A percentile compares a stretch with the other conserved stretches of the same genome.
Conservation (phyloP, 495 filamentous ascomycete species). For the Evernia prunastri region DNA sequence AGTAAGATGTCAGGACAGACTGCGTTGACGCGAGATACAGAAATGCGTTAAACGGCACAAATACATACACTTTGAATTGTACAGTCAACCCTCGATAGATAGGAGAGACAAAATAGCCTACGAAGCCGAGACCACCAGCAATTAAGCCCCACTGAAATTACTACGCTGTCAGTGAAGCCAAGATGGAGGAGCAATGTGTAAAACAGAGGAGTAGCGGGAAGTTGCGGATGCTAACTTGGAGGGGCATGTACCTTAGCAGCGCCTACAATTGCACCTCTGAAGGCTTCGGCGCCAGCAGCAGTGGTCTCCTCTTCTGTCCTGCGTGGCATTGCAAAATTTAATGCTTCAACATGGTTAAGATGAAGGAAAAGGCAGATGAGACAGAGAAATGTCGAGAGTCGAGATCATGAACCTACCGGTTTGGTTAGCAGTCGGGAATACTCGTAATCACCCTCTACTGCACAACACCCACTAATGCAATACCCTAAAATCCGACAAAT, state of each 20-base stretch:
- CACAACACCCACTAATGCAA: too few relatives aligned
- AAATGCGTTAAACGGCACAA: not conserved
- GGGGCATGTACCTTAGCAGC: conserved; percentile 46
- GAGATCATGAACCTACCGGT: too few relatives aligned
- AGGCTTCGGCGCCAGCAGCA: conserved; percentile 56
- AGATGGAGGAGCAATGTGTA: not conserved
- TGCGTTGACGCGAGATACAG: not conserved
- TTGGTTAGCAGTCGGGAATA: not conserved
- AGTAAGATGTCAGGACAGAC: conserved; percentile 9
- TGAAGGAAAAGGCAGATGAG: not conserved
- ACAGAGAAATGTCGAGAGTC: not conserved
- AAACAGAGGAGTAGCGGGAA: not conserved
- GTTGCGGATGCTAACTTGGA: not conserved
- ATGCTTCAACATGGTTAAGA: not conserved
- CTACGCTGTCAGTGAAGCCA: conserved; percentile 8
- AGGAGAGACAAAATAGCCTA: conserved; percentile 56
- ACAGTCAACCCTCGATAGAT: conserved; percentile 76
- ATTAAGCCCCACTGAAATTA: conserved; percentile 52
- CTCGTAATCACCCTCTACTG: too few relatives aligned
- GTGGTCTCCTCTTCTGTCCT: conserved; percentile 40
- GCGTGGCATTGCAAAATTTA: conserved; percentile 15
- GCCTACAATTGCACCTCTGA: conserved; percentile 52
- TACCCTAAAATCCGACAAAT: too few relatives aligned
- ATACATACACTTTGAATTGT: conserved; percentile 75
- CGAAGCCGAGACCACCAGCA: conserved; percentile 47